Conservation (phyloP, 1,284 basidiomycete species). For the Boletus mariae region DNA sequence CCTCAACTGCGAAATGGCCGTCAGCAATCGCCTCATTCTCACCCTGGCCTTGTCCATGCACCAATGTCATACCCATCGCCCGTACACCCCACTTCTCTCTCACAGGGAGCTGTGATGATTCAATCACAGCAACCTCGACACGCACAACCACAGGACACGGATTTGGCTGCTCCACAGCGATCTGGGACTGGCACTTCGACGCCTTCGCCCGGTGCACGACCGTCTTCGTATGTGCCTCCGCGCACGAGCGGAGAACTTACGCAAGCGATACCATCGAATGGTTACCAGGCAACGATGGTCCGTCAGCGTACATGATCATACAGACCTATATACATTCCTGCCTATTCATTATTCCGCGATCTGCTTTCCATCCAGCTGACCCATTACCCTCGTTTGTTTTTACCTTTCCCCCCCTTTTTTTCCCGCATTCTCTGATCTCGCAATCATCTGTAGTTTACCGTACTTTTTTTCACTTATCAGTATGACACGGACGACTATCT, state of each 20-base stretch:
- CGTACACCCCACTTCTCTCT: conserved; percentile 38
- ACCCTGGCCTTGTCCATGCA: conserved; percentile 38
- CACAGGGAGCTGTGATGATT: conserved; percentile 41
- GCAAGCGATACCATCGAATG: conserved; percentile 43
- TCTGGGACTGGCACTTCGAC: conserved; percentile 38
- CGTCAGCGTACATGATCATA: conserved; percentile 47
- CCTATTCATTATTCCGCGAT: conserved; percentile 20
- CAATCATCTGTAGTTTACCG: conserved; percentile 41
- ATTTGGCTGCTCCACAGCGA: conserved; percentile 49
- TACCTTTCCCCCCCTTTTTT: conserved; percentile 1
- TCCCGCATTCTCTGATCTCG: conserved; percentile 32
- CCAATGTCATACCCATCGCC: conserved; percentile 43
- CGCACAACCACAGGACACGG: conserved; percentile 42
- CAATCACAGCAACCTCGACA: conserved; percentile 39
- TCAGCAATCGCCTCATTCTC: conserved; percentile 41
- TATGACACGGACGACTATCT: conserved; percentile 43
- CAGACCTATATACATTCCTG: conserved; percentile 2
- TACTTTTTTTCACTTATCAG: conserved; percentile 37
- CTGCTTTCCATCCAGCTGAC: conserved; percentile 30
- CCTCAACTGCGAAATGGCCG: conserved; percentile 42
- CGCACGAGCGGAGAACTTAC: conserved; percentile 47
- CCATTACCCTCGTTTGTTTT: conserved; percentile 22
- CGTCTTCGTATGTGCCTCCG: conserved; percentile 52
- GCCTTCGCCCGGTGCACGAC: conserved; percentile 47
- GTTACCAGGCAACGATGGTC: conserved; percentile 44